Conservation (phyloP, 1,284 basidiomycete species). For the Microbotryum intermedium region DNA sequence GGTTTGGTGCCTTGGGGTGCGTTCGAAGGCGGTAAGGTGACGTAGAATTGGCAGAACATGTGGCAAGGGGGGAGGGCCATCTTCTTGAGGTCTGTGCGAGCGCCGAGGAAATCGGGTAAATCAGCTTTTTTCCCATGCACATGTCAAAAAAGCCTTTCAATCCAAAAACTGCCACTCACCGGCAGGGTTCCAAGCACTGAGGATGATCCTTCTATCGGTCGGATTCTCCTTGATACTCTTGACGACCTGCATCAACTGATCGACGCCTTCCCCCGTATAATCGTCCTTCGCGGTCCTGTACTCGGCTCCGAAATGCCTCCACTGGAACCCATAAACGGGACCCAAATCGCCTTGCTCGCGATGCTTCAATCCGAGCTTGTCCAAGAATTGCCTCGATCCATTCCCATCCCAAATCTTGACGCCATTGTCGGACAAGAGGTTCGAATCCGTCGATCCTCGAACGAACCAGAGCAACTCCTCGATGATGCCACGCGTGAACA, state of each 20-base stretch:
- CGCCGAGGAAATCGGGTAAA: not conserved
- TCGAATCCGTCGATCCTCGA: slow-evolving; percentile 73
- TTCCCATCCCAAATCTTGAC: slow-evolving; percentile 99
- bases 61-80: slow-evolving; percentile 99
- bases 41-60: slow-evolving; percentile 98
- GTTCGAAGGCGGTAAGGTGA: slow-evolving; percentile 65
- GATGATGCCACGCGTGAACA: slow-evolving; percentile 81
- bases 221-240: slow-evolving; percentile 87
- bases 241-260: slow-evolving; percentile 83
- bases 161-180: slow-evolving; percentile 48
- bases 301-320: slow-evolving; percentile 91
- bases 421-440: slow-evolving; percentile 66
- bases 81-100: slow-evolving; percentile 61
- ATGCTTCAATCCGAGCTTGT: slow-evolving; percentile 69
- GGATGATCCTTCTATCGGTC: slow-evolving; percentile 88
- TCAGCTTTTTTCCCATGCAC: not conserved
- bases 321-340: slow-evolving; percentile 90
- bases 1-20: slow-evolving; percentile 44
- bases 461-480: slow-evolving; percentile 97
- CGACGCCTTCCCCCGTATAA: slow-evolving; percentile 83
- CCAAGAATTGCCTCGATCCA: slow-evolving; percentile 77
- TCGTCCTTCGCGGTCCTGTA: slow-evolving; percentile 58
- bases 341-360: slow-evolving; percentile 88
- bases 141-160: not conserved
- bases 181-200: slow-evolving; percentile 95